Evolutionary conservation across 441 rosid genomes (phyloP).

Genomic region (Bruguiera hainesii): DNA sequence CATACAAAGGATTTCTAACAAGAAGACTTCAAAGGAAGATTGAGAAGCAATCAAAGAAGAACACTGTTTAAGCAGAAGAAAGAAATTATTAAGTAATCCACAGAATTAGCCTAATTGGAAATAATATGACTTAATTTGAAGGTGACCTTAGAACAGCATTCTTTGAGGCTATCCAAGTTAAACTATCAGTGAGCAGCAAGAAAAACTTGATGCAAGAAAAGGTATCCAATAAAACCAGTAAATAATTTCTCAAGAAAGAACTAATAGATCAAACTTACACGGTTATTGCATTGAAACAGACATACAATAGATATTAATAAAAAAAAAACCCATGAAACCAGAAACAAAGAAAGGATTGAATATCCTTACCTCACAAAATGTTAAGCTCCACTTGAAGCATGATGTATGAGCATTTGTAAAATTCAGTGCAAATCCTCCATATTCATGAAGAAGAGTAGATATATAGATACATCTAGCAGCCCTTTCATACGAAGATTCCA

Average conservation of each 20-base stretch:
- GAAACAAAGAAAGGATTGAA: not conserved
- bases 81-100: not conserved
- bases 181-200: not conserved
- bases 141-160: not conserved
- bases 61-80: not conserved
- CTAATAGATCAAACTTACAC: not conserved
- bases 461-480: conserved; percentile 43
- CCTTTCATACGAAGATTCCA: conserved; percentile 58
- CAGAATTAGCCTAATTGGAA: not conserved
- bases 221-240: no score
- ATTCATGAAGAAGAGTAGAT: conserved; percentile 48
- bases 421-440: conserved; percentile 33
- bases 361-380: conserved; percentile 42
- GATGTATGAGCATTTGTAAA: conserved; percentile 21
- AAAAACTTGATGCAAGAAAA: not conserved
- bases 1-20: no score
- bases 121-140: not conserved
- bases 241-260: not conserved
- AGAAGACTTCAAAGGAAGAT: no score
- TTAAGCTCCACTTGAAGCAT: conserved; percentile 43
- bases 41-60: no score
- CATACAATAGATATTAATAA: not conserved
- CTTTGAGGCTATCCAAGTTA: not conserved
- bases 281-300: conserved; percentile 1
- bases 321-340: not conserved